Evolutionary conservation across 208 protist genomes (phyloP).

Genomic region (Porcisia hertigi): DNA sequence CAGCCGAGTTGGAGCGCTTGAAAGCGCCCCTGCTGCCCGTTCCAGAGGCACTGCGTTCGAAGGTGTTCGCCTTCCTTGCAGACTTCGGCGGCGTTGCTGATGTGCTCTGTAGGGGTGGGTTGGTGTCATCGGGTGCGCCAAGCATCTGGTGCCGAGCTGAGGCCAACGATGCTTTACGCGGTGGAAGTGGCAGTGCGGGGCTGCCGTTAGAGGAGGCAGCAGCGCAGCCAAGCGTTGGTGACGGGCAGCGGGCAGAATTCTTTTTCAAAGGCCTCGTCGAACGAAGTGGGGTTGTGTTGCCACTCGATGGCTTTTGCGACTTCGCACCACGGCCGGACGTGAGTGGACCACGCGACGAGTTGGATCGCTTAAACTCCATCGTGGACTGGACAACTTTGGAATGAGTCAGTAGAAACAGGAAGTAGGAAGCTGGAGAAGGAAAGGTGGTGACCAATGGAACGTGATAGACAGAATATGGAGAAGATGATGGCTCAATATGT

Average conservation of each 20-base stretch:
- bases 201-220: background rate
- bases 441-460: too few species aligned
- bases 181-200: conserved; percentile 1
- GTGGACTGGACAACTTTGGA: too few species aligned
- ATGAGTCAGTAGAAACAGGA: background rate
- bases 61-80: conserved; percentile 5
- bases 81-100: background rate
- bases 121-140: background rate
- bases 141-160: conserved; percentile 10
- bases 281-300: conserved; percentile 25
- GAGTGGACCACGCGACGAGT: conserved; percentile 58
- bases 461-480: too few species aligned
- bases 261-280: conserved; percentile 28
- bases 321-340: conserved; percentile 18
- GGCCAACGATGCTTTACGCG: background rate
- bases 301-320: background rate
- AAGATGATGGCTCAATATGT: too few species aligned
- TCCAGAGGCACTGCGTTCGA: conserved; percentile 41
- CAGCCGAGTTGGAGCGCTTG: conserved; percentile 52
- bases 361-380: conserved; percentile 78
- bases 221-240: background rate
- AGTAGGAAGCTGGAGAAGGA: too few species aligned
- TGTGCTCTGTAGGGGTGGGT: conserved; percentile 14
- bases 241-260: conserved; percentile 17
- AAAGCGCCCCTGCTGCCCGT: conserved; percentile 49